These are phyloP conservation scores for Yamadazyma epiphylla DNA, from an alignment of 1,139 yeast genomes.

Conservation along the genomic window DNA sequence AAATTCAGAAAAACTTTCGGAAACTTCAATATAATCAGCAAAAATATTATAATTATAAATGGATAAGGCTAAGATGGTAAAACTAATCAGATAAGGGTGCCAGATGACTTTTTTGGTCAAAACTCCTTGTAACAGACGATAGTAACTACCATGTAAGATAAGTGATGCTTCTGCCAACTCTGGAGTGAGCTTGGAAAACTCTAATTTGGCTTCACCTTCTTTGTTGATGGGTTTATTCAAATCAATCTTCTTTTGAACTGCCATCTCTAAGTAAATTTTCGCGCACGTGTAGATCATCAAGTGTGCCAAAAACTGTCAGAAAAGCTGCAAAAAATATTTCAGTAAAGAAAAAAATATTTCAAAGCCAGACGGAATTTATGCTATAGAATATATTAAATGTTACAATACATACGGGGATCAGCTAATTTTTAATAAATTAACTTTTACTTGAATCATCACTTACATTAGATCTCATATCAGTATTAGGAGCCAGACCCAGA, in stretches of 20 bases:
- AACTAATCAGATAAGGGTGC: constrained; percentile 39
- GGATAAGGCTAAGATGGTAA: constrained; percentile 16
- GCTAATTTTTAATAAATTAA: too few species aligned
- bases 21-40: constrained; percentile 32
- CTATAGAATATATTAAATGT: too few species aligned
- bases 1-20: constrained; percentile 37
- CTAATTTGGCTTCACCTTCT: constrained; percentile 47
- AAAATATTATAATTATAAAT: constrained; percentile 23
- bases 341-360: too few species aligned
- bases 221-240: constrained; percentile 52
- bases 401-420: too few species aligned
- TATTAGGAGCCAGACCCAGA: neutral
- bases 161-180: constrained; percentile 57
- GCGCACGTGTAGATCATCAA: too few species aligned
- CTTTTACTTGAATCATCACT: neutral
- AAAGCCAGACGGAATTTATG: too few species aligned
- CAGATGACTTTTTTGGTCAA: constrained; percentile 47
- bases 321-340: too few species aligned
- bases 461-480: neutral
- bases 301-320: too few species aligned
- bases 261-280: constrained; percentile 18
- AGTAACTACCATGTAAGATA: constrained; percentile 60
- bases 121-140: constrained; percentile 52
- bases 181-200: constrained; percentile 45
- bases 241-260: constrained; percentile 43